Conservation (phyloP, 306 rosid genomes). For the Pueraria montana region DNA sequence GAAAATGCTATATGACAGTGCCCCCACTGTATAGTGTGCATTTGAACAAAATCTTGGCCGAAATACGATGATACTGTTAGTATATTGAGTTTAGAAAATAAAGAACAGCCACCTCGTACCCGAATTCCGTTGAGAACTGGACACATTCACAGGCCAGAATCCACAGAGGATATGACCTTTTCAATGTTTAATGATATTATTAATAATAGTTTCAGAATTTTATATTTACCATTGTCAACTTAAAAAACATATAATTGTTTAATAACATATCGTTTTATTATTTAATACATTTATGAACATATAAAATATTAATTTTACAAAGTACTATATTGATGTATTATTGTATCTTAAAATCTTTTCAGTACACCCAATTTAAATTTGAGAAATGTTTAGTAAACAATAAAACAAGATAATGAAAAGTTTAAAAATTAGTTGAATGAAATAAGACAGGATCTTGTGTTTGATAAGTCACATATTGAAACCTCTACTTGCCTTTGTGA, state of each 20-base stretch:
- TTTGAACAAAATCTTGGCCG: not conserved
- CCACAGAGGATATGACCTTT: not conserved
- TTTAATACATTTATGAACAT: not conserved
- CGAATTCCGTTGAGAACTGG: not conserved
- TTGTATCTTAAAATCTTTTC: not conserved
- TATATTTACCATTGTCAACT: not conserved
- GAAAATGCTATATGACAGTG: constrained; percentile 38
- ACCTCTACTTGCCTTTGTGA: no score
- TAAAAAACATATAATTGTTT: not conserved
- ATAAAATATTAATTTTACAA: not conserved
- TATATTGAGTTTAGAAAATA: not conserved
- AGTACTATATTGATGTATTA: no score
- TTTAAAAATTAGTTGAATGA: no score
- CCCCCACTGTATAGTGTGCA: constrained; percentile 2
- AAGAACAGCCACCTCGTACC: constrained; percentile 5
- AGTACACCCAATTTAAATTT: no score
- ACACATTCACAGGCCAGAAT: not conserved
- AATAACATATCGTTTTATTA: not conserved
- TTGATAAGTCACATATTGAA: no score
- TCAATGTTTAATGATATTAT: not conserved
- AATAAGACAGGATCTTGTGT: no score
- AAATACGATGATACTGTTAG: not conserved
- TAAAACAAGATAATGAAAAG: no score
- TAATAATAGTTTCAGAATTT: not conserved
- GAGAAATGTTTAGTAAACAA: no score